Evolutionary conservation across 1,284 basidiomycete species (phyloP), one percentile per base, ranked within the genome.

Genomic region (Agaricales sp.): DNA sequence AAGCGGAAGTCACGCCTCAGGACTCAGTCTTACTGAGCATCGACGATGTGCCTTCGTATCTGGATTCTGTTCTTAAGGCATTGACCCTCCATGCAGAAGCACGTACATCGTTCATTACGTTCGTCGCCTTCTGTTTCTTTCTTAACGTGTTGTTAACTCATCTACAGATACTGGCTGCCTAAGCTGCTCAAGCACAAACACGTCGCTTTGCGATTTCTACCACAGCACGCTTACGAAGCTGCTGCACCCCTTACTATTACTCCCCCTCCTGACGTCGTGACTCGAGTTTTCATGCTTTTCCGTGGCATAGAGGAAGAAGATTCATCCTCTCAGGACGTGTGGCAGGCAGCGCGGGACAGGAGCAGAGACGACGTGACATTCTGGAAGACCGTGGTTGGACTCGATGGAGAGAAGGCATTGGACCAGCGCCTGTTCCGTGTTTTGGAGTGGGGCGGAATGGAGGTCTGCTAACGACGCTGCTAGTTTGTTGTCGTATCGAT

Each of bases 231-330:
- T 18, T 75, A 71, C 55, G 67, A 66, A 49, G 50, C 50, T 3
- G 64, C 70, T 0, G 73, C 69, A 1, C 61, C 58, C 2, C 58
- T 74, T 21, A 54, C 55, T 3, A 54, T 75, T 26, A 51, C 51
- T 0, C 73, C 74, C 1, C 22, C 51, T 19, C 73, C 73, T 11
- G 69, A 72, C 50, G 61, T 70, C 21, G 58, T 69, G 6, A 70
- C 65, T 0, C 66, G 73, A 4, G 61, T 75, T 3, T 74, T 74
- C 53, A 70, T 76, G 67, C 56, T 74, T 4, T 74, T 73, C 60
- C 58, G 59, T 16, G 69, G 67, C 4, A 58, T 73, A 3, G 35
- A 52, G 2, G 53, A 60, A 18, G 54, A 52, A 2, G 56, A 63
- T 3, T 19, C 58, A 2, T 48, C 37, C 6, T 23, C 21, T 1